Conservation (phyloP, 1,284 basidiomycete species). For the Microbotryum lychnidis-dioicae region DNA sequence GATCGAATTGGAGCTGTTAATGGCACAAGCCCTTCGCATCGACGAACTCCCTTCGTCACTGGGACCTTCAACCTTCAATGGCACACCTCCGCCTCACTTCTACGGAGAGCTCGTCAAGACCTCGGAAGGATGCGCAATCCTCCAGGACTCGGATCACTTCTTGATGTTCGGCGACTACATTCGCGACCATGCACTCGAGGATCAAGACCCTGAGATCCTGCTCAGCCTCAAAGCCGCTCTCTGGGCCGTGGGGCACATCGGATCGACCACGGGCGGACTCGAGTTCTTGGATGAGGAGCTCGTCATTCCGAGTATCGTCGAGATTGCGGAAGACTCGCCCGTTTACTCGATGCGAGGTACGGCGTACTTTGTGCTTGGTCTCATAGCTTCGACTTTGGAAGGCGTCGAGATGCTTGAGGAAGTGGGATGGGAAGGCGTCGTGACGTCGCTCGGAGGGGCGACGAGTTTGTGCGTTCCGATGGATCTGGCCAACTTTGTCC, state of each 20-base stretch:
- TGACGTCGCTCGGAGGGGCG: constrained; percentile 67
- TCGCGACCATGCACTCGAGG: constrained; percentile 74
- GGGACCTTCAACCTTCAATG: constrained; percentile 52
- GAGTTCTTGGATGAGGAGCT: constrained; percentile 91
- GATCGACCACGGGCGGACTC: constrained; percentile 79
- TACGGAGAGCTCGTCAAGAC: constrained; percentile 97
- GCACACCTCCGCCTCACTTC: constrained; percentile 86
- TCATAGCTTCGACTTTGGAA: constrained; percentile 63
- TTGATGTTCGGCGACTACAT: constrained; percentile 84
- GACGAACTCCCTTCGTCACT: constrained; percentile 37
- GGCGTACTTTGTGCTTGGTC: constrained; percentile 88
- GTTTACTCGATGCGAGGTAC: constrained; percentile 91
- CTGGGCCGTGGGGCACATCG: constrained; percentile 95
- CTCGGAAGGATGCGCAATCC: constrained; percentile 78
- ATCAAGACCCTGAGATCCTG: constrained; percentile 71
- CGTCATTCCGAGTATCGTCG: constrained; percentile 76
- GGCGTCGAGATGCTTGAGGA: constrained; percentile 79
- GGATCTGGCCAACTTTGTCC: constrained; percentile 69
- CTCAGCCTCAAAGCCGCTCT: constrained; percentile 86
- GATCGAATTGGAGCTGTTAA: constrained; percentile 75
- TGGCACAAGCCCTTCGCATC: constrained; percentile 63
- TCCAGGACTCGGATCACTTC: constrained; percentile 86
- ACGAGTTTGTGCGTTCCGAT: constrained; percentile 84
- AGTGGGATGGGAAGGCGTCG: constrained; percentile 73
- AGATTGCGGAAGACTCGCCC: constrained; percentile 80